Evolutionary conservation across 345 rosid species (phyloP), one percentile per base, ranked within the genome.

Genomic region (Eucalyptus victrix): DNA sequence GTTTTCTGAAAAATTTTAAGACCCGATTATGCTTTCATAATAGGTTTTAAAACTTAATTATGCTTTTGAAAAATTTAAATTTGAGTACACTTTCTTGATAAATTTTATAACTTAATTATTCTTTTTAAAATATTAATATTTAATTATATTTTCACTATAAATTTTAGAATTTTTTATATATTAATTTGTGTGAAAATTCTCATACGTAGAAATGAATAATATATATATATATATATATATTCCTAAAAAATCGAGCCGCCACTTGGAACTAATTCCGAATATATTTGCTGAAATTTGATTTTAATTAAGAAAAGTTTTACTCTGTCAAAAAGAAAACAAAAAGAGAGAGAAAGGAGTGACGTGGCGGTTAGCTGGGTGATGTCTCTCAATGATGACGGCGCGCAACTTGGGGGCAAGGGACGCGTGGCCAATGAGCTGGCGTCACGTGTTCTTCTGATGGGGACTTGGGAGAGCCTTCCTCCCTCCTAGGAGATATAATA

Each of bases 11-110:
- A 53, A 53, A 53, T 8, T 53, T 0, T 21, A 53, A 8, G 1
- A 18, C 0, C 4, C 4, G 4, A 18, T 53, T 53, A 19, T 0
- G 19, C 2, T 7, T 53, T 19, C 1, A 53, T 53, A 9, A 53
- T 7, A 7, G 0, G 4, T 18, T 51, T 18, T 51, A 7, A 53
- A 19, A 53, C 1, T 53, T 53, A 4, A 19, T 53, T 1, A 53
- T 53, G 9, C 5, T 53, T 53, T 53, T 19, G 5, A 53, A 53
- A 53, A 53, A 7, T 3, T 53, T 53, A 4, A 2, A 53, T 8
- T 7, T 53, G 9, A 53, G 1, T 53, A 19, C 4, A 21, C 4
- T 53, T 53, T 19, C 2, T 1, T 18, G 23, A 51, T 51, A 51
- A 51, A 18, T 51, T 51, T 51, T 51, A 51, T 1, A 18, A 51